Evolutionary conservation across 2,329 filamentous ascomycete genomes (phyloP).

Genomic region (Penicillium sp.): DNA sequence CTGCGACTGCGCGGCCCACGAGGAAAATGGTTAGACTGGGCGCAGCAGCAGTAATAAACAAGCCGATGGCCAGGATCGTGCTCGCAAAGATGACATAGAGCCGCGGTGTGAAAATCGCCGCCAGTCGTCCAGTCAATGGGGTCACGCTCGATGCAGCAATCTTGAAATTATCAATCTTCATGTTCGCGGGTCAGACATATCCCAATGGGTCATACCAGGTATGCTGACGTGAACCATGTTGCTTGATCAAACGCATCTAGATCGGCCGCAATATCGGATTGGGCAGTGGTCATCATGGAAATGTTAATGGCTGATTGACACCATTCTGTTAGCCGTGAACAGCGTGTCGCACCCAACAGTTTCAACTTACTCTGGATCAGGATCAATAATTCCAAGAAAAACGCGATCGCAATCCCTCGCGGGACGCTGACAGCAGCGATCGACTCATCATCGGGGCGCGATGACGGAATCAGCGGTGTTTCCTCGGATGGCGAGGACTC

Average conservation of each 20-base stretch:
- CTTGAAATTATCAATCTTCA: slow-evolving; percentile 35
- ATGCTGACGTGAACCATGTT: slow-evolving; percentile 80
- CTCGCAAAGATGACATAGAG: slow-evolving; percentile 65
- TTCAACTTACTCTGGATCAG: slow-evolving; percentile 27
- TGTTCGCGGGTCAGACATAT: not conserved
- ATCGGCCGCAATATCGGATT: slow-evolving; percentile 74
- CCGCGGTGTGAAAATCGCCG: slow-evolving; percentile 72
- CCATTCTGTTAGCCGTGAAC: slow-evolving; percentile 1
- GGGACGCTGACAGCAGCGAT: slow-evolving; percentile 5
- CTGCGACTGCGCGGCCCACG: slow-evolving; percentile 67
- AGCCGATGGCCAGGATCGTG: slow-evolving; percentile 61
- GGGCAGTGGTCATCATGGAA: slow-evolving; percentile 78
- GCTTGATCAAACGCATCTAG: slow-evolving; percentile 71
- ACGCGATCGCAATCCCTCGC: slow-evolving; percentile 19
- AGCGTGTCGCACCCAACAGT: not conserved
- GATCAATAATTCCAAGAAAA: slow-evolving; percentile 30
- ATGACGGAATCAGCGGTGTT: slow-evolving; percentile 17
- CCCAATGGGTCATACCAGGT: slow-evolving; percentile 53
- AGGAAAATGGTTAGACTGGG: slow-evolving; percentile 64
- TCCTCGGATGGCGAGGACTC: slow-evolving; percentile 16
- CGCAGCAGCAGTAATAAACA: slow-evolving; percentile 65
- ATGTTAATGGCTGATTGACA: slow-evolving; percentile 63
- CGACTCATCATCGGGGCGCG: slow-evolving; percentile 5
- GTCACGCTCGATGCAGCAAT: slow-evolving; percentile 62
- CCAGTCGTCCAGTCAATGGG: slow-evolving; percentile 71